Conservation (phyloP, 176 grass and related monocot species). For the Rhynchospora breviuscula region DNA sequence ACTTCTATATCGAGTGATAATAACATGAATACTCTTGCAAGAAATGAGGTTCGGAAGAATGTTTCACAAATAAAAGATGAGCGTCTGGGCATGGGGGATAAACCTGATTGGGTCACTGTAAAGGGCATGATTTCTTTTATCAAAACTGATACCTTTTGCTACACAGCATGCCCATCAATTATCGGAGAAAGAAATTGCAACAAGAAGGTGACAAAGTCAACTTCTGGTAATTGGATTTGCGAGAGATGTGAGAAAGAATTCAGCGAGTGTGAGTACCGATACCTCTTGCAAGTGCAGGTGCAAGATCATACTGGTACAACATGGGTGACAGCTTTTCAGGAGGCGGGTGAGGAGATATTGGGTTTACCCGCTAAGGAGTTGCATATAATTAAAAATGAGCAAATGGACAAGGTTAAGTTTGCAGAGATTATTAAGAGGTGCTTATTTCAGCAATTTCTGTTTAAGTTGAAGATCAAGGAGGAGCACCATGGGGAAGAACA, state of each 20-base stretch:
- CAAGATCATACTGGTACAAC: constrained; percentile 83
- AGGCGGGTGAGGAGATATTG: constrained; percentile 65
- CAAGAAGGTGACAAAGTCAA: constrained; percentile 62
- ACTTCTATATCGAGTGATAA: constrained; percentile 80
- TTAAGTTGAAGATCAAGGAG: constrained; percentile 88
- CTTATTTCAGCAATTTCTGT: constrained; percentile 52
- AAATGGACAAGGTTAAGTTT: constrained; percentile 42
- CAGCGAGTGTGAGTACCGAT: constrained; percentile 84
- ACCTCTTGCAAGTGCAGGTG: constrained; percentile 77
- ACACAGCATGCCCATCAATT: constrained; percentile 67
- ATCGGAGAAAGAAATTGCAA: constrained; percentile 72
- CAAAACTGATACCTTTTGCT: constrained; percentile 80
- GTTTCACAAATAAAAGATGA: constrained; percentile 81
- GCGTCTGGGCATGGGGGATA: constrained; percentile 69
- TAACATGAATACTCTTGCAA: constrained; percentile 40
- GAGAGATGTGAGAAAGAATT: constrained; percentile 84
- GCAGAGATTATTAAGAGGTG: constrained; percentile 40
- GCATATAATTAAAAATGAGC: constrained; percentile 37
- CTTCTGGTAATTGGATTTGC: constrained; percentile 54
- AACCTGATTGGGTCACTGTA: constrained; percentile 69
- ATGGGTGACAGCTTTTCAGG: constrained; percentile 84
- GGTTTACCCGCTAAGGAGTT: constrained; percentile 67
- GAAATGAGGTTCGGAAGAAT: constrained; percentile 63
- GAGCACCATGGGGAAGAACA: constrained; percentile 69
- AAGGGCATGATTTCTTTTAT: constrained; percentile 73